phyloP scores from a whole-genome alignment of 2,329 filamentous ascomycete species.

The Periglandula ipomoeae region DNA sequence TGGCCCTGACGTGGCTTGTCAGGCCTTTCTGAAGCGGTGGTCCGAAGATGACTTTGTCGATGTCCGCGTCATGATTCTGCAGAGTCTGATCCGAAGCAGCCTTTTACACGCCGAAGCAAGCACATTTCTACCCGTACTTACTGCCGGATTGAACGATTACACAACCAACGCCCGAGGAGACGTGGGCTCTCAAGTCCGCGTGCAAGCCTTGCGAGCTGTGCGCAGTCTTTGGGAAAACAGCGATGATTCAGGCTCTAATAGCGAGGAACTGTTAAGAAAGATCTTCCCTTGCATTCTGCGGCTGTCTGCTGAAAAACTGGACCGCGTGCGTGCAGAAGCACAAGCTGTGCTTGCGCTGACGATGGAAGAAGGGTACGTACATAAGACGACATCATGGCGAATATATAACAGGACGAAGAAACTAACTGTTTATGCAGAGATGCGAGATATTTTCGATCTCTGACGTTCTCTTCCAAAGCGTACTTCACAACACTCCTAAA shows the following conservation, averaged over 20 bases:
- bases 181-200: constrained; percentile 74
- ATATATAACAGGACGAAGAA: no score
- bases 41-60: constrained; percentile 38
- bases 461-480: constrained; percentile 46
- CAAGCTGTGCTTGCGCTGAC: constrained; percentile 42
- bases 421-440: no score
- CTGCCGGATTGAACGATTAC: constrained; percentile 71
- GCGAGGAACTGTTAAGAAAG: constrained; percentile 21
- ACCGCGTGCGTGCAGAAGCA: constrained; percentile 67
- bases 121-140: constrained; percentile 36
- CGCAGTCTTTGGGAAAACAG: constrained; percentile 47
- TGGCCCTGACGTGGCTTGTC: constrained; percentile 26
- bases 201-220: constrained; percentile 72
- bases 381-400: no score
- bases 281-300: constrained; percentile 49
- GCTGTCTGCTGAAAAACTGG: constrained; percentile 79
- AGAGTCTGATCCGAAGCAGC: constrained; percentile 40
- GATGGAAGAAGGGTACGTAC: constrained; percentile 36
- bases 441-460: constrained; percentile 22
- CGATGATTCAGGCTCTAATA: constrained; percentile 9
- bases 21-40: constrained; percentile 46
- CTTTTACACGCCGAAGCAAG: constrained; percentile 31
- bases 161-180: constrained; percentile 85
- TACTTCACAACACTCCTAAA: constrained; percentile 50
- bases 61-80: constrained; percentile 44